Percentiles rank a stretch among this genome's conserved stretches.
These are phyloP conservation scores for Claviceps monticola DNA, from an alignment of 2,329 filamentous ascomycete species.

Conservation along the genomic window DNA sequence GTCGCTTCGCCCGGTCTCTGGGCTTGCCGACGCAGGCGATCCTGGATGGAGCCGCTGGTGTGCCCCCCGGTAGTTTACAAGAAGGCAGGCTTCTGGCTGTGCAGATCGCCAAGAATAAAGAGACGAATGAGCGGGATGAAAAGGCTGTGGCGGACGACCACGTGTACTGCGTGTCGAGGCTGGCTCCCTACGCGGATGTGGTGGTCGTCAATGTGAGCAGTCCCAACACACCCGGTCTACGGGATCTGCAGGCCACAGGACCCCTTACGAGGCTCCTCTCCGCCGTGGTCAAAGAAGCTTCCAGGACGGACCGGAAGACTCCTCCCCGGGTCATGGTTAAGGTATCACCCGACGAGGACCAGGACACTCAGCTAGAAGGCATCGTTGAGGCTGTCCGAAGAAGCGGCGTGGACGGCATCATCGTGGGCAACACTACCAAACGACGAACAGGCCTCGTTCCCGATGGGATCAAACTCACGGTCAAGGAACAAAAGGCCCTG, in stretches of 20 bases:
- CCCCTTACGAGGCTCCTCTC: slow-evolving; percentile 69
- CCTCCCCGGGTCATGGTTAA: slow-evolving; percentile 82
- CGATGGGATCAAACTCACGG: slow-evolving; percentile 47
- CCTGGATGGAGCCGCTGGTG: slow-evolving; percentile 60
- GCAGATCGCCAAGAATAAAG: slow-evolving; percentile 95
- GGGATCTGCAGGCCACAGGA: slow-evolving; percentile 72
- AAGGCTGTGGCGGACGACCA: slow-evolving; percentile 70
- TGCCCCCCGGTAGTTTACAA: slow-evolving; percentile 69
- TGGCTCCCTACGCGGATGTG: slow-evolving; percentile 84
- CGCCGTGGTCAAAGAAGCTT: slow-evolving; percentile 70
- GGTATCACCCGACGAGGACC: slow-evolving; percentile 90
- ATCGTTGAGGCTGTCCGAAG: slow-evolving; percentile 75
- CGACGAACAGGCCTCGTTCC: slow-evolving; percentile 59
- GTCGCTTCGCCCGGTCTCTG: slow-evolving; percentile 57
- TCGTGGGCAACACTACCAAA: slow-evolving; percentile 96
- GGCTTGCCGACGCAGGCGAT: slow-evolving; percentile 62
- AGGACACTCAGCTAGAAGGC: slow-evolving; percentile 68
- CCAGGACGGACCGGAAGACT: slow-evolving; percentile 50
- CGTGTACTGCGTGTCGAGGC: slow-evolving; percentile 70
- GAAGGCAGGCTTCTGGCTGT: slow-evolving; percentile 71
- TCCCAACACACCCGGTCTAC: slow-evolving; percentile 85
- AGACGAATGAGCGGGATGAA: slow-evolving; percentile 72
- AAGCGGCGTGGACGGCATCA: slow-evolving; percentile 84
- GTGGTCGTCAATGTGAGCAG: slow-evolving; percentile 97
- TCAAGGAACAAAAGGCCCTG: slow-evolving; percentile 52